A percentile compares a stretch with the other conserved stretches of the same genome.
Conservation (phyloP, 495 filamentous ascomycete species). For the Neurospora sp. region DNA sequence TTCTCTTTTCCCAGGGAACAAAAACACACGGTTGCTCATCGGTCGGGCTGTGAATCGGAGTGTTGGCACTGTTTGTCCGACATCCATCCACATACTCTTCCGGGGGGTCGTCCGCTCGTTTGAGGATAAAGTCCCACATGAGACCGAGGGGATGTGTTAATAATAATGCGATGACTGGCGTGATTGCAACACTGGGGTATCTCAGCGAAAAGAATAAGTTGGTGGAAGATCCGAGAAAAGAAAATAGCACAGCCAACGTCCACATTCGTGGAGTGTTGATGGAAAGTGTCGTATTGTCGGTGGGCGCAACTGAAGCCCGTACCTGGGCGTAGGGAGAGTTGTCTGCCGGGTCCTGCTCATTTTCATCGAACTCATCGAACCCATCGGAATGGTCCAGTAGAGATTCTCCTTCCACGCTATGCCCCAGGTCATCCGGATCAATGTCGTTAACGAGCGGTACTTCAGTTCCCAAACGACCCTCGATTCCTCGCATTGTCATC, state of each 20-base stretch:
- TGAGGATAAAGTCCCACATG: conserved; percentile 63
- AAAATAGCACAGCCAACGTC: conserved; percentile 66
- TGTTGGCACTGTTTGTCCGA: conserved; percentile 14
- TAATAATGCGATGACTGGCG: conserved; percentile 72
- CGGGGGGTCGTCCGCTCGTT: conserved; percentile 48
- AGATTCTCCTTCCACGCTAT: conserved; percentile 16
- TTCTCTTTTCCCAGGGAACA: conserved; percentile 15
- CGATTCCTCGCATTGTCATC: conserved; percentile 30
- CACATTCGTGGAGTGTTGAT: conserved; percentile 88
- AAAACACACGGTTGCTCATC: conserved; percentile 3
- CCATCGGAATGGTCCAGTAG: conserved; percentile 13
- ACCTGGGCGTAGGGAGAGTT: conserved; percentile 66
- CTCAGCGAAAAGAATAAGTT: conserved; percentile 77
- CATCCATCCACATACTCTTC: conserved; percentile 50
- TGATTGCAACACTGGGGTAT: conserved; percentile 80
- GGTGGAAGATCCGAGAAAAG: conserved; percentile 68
- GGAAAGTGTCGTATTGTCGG: conserved; percentile 61
- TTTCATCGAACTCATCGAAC: conserved; percentile 20
- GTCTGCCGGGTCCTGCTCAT: conserved; percentile 45
- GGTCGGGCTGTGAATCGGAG: conserved; percentile 6
- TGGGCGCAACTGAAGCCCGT: conserved; percentile 64
- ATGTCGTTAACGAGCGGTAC: conserved; percentile 26
- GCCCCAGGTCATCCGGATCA: conserved; percentile 16
- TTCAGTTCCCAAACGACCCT: conserved; percentile 38
- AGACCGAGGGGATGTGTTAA: conserved; percentile 73